A percentile compares a stretch with the other conserved stretches of the same genome.
Conservation (phyloP, 2,329 filamentous ascomycete genomes). For the Apiospora malaysiana region DNA sequence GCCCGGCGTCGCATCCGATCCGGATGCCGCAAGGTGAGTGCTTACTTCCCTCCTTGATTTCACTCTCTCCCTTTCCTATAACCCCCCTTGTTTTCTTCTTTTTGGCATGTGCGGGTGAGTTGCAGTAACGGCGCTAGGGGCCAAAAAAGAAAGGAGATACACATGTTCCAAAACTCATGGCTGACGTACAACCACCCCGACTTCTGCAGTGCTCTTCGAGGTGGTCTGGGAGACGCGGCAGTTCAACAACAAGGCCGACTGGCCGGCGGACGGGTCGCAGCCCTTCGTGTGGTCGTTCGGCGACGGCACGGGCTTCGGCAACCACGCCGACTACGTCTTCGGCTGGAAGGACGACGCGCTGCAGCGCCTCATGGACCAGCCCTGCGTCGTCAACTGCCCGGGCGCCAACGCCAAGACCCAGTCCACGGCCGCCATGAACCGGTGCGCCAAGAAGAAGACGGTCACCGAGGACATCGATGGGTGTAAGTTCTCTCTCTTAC, state of each 20-base stretch:
- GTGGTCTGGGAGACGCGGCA: conserved; percentile 46
- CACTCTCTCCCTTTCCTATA: too few relatives aligned
- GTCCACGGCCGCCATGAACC: conserved; percentile 30
- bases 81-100: too few relatives aligned
- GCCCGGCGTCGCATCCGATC: conserved; percentile 37
- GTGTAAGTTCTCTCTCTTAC: conserved; percentile 27
- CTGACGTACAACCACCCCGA: too few relatives aligned
- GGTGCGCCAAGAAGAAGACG: conserved; percentile 29
- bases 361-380: conserved; percentile 38
- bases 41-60: too few relatives aligned
- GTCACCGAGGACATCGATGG: conserved; percentile 34
- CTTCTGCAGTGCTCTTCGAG: conserved; percentile 46
- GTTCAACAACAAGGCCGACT: conserved; percentile 41
- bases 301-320: conserved; percentile 40
- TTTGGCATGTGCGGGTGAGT: too few relatives aligned
- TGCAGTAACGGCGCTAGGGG: too few relatives aligned
- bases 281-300: conserved; percentile 40
- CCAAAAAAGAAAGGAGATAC: too few relatives aligned
- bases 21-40: conserved; percentile 40
- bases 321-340: conserved; percentile 44
- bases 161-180: too few relatives aligned
- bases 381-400: conserved; percentile 43
- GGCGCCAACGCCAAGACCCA: conserved; percentile 29
- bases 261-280: conserved; percentile 41
- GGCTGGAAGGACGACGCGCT: conserved; percentile 43